Evolutionary conservation across 495 filamentous ascomycete species (phyloP), one percentile per base, ranked within the genome.

Genomic region (Aspergillus ostianus): DNA sequence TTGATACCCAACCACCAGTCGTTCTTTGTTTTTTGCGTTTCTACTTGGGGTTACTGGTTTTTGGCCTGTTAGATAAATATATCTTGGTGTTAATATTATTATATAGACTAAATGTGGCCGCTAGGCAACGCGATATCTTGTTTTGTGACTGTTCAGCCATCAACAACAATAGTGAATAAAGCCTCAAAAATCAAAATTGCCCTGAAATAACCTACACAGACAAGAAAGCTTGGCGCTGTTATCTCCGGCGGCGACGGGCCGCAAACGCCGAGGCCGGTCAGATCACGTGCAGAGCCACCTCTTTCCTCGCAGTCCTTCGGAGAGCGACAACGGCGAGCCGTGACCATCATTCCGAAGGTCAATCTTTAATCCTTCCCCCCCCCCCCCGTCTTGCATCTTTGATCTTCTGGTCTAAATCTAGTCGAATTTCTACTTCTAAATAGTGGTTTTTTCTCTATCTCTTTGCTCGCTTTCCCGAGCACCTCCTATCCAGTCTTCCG

Each of bases 381-480:
- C n/a, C n/a, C 41, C 59, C 60, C 59, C 21, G 21, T 59, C 30
- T 12, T 32, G 10, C 1, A 1, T 12, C 57, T 59, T 59, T 55
- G 21, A 29, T 26, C 36, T 18, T 23, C 26, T 60, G 17, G 18
- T 55, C 13, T 45, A 23, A 18, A 44, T 53, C 21, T 19, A 5
- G 13, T 52, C 27, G 17, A 3, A 30, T 27, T 30, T 52, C 13
- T 12, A 12, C 17, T 32, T 23, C 23, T 36, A 46, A 56, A 57
- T 69, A 70, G 70, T 66, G 70, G 72, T 62, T 60, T 56, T 51
- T 57, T 51, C 59, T 45, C 65, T 53, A 26, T 61, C 46, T 18
- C 51, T 53, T 65, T 56, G 70, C 70, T 73, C 67, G 69, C 55
- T 64, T 47, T 52, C 29, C 53, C 65, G 73, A 69, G 68, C 70